These are phyloP conservation scores for Acacia melanoxylon DNA, from an alignment of 306 rosid genomes.

Conservation along the genomic window DNA sequence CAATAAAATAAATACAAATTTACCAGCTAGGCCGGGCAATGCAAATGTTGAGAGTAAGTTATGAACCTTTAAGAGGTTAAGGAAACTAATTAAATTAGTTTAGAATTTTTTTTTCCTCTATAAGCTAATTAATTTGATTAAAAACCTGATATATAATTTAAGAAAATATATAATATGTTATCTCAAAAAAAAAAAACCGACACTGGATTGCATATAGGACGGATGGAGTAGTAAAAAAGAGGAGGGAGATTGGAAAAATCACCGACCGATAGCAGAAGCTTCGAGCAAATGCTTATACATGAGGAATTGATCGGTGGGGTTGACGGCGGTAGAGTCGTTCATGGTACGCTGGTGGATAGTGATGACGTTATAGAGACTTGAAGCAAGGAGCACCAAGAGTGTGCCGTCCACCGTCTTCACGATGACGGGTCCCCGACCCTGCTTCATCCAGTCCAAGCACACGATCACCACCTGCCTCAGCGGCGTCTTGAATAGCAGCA, in stretches of 20 bases:
- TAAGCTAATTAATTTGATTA: too few relatives aligned
- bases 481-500: slow-evolving; percentile 63
- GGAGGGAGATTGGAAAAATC: slow-evolving; percentile 3
- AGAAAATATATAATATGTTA: too few relatives aligned
- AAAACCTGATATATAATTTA: too few relatives aligned
- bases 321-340: slow-evolving; percentile 40
- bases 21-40: too few relatives aligned
- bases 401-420: slow-evolving; percentile 64
- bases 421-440: slow-evolving; percentile 72
- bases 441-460: slow-evolving; percentile 65
- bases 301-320: slow-evolving; percentile 84
- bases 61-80: too few relatives aligned
- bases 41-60: too few relatives aligned
- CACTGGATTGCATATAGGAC: too few relatives aligned
- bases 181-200: too few relatives aligned
- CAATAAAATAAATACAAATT: background rate
- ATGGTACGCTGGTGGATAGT: slow-evolving; percentile 48
- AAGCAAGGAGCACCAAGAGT: slow-evolving; percentile 42
- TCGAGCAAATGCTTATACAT: slow-evolving; percentile 67
- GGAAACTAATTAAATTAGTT: too few relatives aligned
- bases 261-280: slow-evolving; percentile 95
- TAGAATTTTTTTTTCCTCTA: too few relatives aligned
- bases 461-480: slow-evolving; percentile 68
- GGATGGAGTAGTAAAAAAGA: background rate
- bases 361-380: slow-evolving; percentile 46